Evolutionary conservation across 1,284 basidiomycete species (phyloP).

Genomic region (Rhodotorula sp.): DNA sequence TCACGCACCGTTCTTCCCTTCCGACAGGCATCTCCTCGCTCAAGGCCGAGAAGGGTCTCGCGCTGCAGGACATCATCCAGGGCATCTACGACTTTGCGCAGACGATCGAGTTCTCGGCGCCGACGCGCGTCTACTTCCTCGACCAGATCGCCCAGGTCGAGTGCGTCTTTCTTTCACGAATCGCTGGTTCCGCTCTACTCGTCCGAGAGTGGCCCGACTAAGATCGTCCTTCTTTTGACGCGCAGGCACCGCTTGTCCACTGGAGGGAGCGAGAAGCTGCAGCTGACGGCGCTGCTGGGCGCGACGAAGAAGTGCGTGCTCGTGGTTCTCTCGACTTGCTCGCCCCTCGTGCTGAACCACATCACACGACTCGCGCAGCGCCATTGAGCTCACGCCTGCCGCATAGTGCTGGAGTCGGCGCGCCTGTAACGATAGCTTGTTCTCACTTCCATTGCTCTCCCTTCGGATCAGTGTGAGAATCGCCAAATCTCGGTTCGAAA

Average conservation of each 20-base stretch:
- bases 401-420: background rate
- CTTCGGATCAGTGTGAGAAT: background rate
- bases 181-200: conserved; percentile 5
- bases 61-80: conserved; percentile 90
- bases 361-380: background rate
- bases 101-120: conserved; percentile 78
- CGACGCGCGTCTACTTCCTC: conserved; percentile 84
- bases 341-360: too few relatives aligned
- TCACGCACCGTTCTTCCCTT: background rate
- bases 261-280: conserved; percentile 91
- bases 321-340: background rate
- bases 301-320: conserved; percentile 69
- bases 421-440: background rate
- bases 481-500: too few relatives aligned
- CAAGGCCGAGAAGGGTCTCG: conserved; percentile 89
- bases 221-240: background rate
- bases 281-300: conserved; percentile 85
- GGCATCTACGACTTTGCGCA: conserved; percentile 90
- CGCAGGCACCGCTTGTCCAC: conserved; percentile 84
- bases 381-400: conserved; percentile 21
- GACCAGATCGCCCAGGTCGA: conserved; percentile 88
- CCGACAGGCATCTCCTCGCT: conserved; percentile 75
- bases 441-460: too few relatives aligned
- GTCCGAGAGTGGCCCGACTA: background rate
- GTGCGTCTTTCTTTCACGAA: conserved; percentile 58